Evolutionary conservation across 257 asterid genomes (phyloP), one percentile per base, ranked within the genome.

Genomic region (Linderniella brevidens): DNA sequence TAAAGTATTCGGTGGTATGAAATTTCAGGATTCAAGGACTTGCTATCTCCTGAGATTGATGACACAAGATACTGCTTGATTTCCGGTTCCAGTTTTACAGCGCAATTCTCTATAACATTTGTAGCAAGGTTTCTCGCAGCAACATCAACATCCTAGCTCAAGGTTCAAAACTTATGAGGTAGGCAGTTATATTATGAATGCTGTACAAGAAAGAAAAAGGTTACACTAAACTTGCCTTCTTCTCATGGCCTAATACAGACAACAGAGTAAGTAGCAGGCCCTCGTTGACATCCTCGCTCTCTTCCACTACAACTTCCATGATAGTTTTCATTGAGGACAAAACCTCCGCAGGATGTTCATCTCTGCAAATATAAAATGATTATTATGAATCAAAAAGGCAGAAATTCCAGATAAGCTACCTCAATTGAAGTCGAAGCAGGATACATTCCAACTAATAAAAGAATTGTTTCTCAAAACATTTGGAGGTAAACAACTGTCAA

Each of bases 281-380:
- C 58, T 85, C 92, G 13, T 60, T 81, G 38, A 79, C 67, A 64
- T 90, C 96, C 75, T 86, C 96, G 52, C 96, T 79, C 66, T 90
- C 99, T 66, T 90, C 99, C 50, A 86, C 55, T 59, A 90, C 71
- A 66, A 79, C 88, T 46, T 68, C 85, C 94, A 90, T 81, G 50
- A 90, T 90, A 46, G 86, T 82, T 68, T 81, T 78, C 96, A 90
- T 90, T 50, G 99, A 90, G 35, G 85, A 69, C 62, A 74, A 67
- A 53, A 85, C 94, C 72, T 70, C 76, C 64, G 71, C 93, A 35
- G 90, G 79, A 64, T 90, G 77, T 43, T 68, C 75, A 14, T 77
- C 94, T 57, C 96, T 82, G 76, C 66, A 75, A 37, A 13, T 11
- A 10, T 39, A 10, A 13, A 11, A 39, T 3, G 9, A 39, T 11